Evolutionary conservation across 768 basidiomycete genomes (phyloP), one percentile per base, ranked within the genome.

Genomic region (Naematelia aurantialba): DNA sequence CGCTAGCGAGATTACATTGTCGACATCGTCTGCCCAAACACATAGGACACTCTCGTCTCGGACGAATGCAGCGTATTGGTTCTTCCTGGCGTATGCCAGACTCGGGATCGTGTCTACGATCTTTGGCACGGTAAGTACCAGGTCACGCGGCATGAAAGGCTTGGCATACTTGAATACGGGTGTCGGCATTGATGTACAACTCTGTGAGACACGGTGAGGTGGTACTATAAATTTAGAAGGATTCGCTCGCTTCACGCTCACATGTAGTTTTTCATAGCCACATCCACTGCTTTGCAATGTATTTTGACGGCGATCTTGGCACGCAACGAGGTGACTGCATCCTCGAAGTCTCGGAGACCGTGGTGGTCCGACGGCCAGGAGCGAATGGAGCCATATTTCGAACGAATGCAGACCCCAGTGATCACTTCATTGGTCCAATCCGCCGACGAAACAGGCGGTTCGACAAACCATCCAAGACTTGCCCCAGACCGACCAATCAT

Each of bases 81-180:
- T 89, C 78, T 91, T 91, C 73, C 92, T 87, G 2, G 89, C 78
- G 50, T 84, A 81, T 2, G 87, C 86, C 39, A 91, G 84, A 70
- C 83, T 80, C 58, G 85, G 78, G 80, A 92, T 86, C 19, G 85
- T 85, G 68, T 90, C 88, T 52, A 91, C 74, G 60, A 92, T 83
- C 75, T n/a, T n/a, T n/a, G n/a, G n/a, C n/a, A n/a, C 89, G 26
- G 22, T 22, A 21, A 46, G 26, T 12, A 24, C 3, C 13, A 25
- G 5, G 45, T 56, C 26, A 56, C 55, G n/a, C n/a, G n/a, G n/a
- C n/a, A n/a, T n/a, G n/a, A n/a, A n/a, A n/a, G n/a, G n/a, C 75
- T n/a, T n/a, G n/a, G n/a, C n/a, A n/a, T n/a, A n/a, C n/a, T n/a
- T 91, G 90, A 52, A 92, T 91, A 60, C 89, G 86, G 11, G 89